Base-by-base conservation (phyloP, 805 yeast genomes). In the Pichia cabralensis region DNA sequence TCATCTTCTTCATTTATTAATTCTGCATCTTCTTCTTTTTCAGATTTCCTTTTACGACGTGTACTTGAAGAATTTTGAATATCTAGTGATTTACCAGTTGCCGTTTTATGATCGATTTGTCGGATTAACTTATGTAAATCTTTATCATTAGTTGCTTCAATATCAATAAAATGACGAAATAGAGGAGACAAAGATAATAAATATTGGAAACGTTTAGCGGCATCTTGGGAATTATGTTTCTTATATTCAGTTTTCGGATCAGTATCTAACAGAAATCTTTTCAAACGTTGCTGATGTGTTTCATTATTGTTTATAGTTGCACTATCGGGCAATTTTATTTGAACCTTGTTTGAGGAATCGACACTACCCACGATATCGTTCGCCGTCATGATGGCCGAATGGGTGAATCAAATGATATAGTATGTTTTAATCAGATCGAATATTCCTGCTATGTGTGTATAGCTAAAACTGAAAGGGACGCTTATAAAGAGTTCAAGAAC, bases 21-120 rank as follows among this genome's bases (percentile, higher is more conserved):
- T 38, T 89, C 66, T 55, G 89, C 96, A 3, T 85, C 94, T 55
- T 89, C 97, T 58, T 89, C 98, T 56, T 89, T 96, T 57, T 84
- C 80, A 58, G 92, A 97, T 0, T 95, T 76, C 50, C 88, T 92
- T 44, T 96, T 70, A 35, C 82, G 75, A 31, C 92, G 76, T 19
- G 36, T 31, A 17, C 34, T 39, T 10, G 43, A 20, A 3, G 31
- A n/a, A n/a, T 23, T 10, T 8, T 18, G 28, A 3, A 33, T 28
- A 5, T 25, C 13, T 17, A 23, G 19, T 8, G 40, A 22, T 14
- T 56, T 58, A 25, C 60, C 53, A 31, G 63, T 62, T 17, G 65
- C 65, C 20, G 58, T 53, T 39, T 72, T 65, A 18, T 60, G 58
- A 45, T 80, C 86, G 19, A 75, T 62, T 31, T 67, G 69, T 44